phyloP scores from a whole-genome alignment of 306 rosid genomes.

The Amphicarpaea edgeworthii region DNA sequence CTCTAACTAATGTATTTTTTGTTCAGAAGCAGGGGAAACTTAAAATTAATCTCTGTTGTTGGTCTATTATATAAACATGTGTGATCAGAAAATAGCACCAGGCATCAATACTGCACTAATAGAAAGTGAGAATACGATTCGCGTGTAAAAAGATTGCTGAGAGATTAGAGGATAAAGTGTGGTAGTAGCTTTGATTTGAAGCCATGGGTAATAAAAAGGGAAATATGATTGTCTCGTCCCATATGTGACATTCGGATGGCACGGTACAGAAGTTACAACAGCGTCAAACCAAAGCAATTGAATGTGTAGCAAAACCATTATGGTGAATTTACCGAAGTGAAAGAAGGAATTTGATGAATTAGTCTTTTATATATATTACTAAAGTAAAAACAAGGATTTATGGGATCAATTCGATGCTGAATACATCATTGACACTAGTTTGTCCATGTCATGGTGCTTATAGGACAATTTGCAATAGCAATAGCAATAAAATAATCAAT shows the following conservation, averaged over 20 bases:
- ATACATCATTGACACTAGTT: slow-evolving; percentile 31
- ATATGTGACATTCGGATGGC: slow-evolving; percentile 6
- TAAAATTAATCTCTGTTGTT: slow-evolving; percentile 9
- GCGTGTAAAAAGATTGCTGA: slow-evolving; percentile 36
- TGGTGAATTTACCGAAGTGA: neutral
- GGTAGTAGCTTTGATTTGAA: slow-evolving; percentile 36
- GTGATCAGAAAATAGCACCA: slow-evolving; percentile 12
- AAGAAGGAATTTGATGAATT: neutral
- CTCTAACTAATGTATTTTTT: slow-evolving; percentile 4
- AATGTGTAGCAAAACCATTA: slow-evolving; percentile 2
- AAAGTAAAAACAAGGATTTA: neutral
- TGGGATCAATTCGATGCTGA: slow-evolving; percentile 17
- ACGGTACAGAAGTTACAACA: slow-evolving; percentile 2
- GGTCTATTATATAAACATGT: slow-evolving; percentile 30
- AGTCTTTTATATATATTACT: neutral
- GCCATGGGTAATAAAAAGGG: neutral
- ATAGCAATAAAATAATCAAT: slow-evolving; percentile 23
- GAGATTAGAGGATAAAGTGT: slow-evolving; percentile 56
- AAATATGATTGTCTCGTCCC: neutral
- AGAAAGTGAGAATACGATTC: slow-evolving; percentile 64
- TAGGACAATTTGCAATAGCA: neutral
- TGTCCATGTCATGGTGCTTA: slow-evolving; percentile 32
- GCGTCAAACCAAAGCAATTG: slow-evolving; percentile 40
- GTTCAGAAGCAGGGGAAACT: slow-evolving; percentile 38
- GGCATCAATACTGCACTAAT: slow-evolving; percentile 42